Percentiles rank a stretch among this genome's conserved stretches.
Conservation (phyloP, 202 grass and related monocot genomes). For the Bolboschoenoplectus hybrid region DNA sequence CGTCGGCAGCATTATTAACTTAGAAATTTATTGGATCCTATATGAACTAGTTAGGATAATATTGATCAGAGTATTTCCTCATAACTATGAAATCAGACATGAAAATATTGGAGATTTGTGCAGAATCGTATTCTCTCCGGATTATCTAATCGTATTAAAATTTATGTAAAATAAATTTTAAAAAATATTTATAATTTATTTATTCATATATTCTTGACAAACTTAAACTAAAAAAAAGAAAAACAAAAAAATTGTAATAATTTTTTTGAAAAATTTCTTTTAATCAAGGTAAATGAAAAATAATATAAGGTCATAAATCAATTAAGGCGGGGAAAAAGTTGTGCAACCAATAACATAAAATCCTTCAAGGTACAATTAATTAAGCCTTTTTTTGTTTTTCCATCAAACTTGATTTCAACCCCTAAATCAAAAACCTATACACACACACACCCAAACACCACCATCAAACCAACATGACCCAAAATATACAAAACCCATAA, state of each 20-base stretch:
- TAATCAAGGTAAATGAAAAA: background rate
- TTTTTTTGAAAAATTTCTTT: no score
- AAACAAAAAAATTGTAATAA: no score
- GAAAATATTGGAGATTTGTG: no score
- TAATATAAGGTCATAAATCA: background rate
- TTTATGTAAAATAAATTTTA: no score
- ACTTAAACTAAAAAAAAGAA: background rate
- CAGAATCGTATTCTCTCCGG: no score
- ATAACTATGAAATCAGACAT: no score
- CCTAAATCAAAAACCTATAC: slow-evolving; percentile 39
- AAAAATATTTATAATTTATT: no score
- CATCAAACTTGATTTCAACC: slow-evolving; percentile 31
- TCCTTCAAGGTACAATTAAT: slow-evolving; percentile 12
- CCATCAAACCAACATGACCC: slow-evolving; percentile 12
- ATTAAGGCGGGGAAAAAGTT: background rate
- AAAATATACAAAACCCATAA: slow-evolving; percentile 30
- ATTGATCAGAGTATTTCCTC: no score
- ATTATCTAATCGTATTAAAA: no score
- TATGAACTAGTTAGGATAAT: no score
- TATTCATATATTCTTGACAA: no score
- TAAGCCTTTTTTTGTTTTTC: background rate
- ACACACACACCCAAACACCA: slow-evolving; percentile 14
- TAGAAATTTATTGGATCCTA: no score
- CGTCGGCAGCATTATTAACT: background rate
- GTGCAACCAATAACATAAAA: background rate